Conservation (phyloP, 345 rosid genomes). For the Brassica napus region DNA sequence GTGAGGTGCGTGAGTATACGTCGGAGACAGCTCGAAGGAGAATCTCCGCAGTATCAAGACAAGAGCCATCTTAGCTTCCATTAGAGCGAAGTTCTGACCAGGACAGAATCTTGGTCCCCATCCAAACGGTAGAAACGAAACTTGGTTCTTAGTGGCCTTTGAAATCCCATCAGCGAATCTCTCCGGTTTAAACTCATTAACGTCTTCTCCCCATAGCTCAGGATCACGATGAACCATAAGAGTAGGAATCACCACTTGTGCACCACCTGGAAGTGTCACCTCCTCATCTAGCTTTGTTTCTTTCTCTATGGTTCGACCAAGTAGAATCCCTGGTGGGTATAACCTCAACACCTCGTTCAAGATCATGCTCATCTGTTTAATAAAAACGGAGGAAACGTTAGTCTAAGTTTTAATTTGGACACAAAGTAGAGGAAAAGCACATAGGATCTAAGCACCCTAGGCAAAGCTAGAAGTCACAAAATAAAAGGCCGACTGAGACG, state of each 20-base stretch:
- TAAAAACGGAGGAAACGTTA: background rate
- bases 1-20: conserved; percentile 49
- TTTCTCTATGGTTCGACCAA: conserved; percentile 32
- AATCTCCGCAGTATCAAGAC: conserved; percentile 50
- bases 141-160: conserved; percentile 57
- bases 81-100: conserved; percentile 56
- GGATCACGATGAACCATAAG: conserved; percentile 50
- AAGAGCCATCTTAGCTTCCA: conserved; percentile 57
- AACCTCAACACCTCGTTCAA: conserved; percentile 42
- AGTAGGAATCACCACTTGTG: conserved; percentile 33
- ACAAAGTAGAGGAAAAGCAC: background rate
- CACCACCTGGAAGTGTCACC: conserved; percentile 44
- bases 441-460: background rate
- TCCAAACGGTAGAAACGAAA: conserved; percentile 36
- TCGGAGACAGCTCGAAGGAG: conserved; percentile 51
- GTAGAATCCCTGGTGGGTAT: conserved; percentile 36
- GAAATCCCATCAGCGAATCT: conserved; percentile 53
- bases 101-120: conserved; percentile 52
- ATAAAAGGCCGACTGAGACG: background rate
- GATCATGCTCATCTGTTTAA: conserved; percentile 37
- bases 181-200: conserved; percentile 54
- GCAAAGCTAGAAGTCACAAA: background rate
- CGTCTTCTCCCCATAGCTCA: conserved; percentile 62
- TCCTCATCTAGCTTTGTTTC: conserved; percentile 50
- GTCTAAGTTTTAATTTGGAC: background rate